Conservation (phyloP, 306 rosid genomes). For the Comarum palustre region DNA sequence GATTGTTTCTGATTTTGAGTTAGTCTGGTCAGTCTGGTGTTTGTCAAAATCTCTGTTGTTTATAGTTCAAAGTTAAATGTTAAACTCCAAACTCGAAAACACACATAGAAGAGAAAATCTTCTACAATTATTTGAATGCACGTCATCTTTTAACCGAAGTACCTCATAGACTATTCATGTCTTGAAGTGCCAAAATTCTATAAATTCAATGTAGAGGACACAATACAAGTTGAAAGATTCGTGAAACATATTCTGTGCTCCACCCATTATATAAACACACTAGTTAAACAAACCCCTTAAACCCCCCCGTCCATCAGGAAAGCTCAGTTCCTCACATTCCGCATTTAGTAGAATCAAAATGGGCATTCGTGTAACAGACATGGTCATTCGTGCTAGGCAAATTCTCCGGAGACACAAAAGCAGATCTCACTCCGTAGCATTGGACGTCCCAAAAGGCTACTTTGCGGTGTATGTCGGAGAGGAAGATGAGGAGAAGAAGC, state of each 20-base stretch:
- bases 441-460: slow-evolving; percentile 38
- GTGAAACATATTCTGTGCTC: background rate
- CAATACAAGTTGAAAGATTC: background rate
- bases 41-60: too few species aligned
- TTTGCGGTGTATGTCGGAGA: slow-evolving; percentile 48
- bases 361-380: slow-evolving; percentile 19
- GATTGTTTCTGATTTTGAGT: background rate
- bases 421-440: background rate
- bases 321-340: background rate
- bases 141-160: background rate
- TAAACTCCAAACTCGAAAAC: background rate
- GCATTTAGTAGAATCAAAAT: background rate
- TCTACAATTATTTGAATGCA: background rate
- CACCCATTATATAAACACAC: background rate
- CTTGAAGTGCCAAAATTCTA: background rate
- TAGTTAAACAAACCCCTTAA: background rate
- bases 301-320: background rate
- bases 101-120: too few species aligned
- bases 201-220: background rate
- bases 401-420: slow-evolving; percentile 13
- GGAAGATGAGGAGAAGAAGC: slow-evolving; percentile 32
- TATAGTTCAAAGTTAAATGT: too few species aligned
- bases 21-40: too few species aligned
- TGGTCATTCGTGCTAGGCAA: slow-evolving; percentile 26
- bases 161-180: background rate